Percentiles rank a stretch among this genome's conserved stretches.
Evolutionary conservation across 1,284 basidiomycete species (phyloP).

Genomic region (Rhizoctonia solani): DNA sequence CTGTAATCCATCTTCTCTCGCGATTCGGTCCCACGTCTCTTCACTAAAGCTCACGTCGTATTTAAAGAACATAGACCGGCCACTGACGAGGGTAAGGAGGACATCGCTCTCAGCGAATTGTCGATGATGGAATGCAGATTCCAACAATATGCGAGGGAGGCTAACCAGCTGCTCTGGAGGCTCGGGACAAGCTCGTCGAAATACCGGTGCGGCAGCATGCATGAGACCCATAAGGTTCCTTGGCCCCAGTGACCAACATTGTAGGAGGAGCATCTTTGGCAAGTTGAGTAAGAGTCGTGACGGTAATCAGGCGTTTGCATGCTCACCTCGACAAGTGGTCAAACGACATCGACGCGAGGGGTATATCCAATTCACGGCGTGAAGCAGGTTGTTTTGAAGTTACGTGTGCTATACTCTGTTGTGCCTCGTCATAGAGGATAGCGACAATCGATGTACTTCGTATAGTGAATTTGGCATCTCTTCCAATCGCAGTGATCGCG

Average conservation of each 20-base stretch:
- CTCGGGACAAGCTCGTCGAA: slow-evolving; percentile 1
- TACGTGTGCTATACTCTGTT: too few relatives aligned
- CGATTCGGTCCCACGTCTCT: not conserved
- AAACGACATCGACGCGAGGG: too few relatives aligned
- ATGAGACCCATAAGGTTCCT: not conserved
- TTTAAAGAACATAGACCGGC: slow-evolving; percentile 4
- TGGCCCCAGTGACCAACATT: not conserved
- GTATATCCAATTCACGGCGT: too few relatives aligned
- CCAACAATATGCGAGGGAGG: not conserved
- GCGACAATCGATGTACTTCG: not conserved
- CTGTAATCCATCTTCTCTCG: not conserved
- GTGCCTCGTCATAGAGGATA: not conserved
- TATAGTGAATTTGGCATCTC: not conserved
- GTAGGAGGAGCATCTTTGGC: not conserved
- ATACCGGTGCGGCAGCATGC: not conserved
- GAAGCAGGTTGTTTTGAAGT: too few relatives aligned
- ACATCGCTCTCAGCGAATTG: not conserved
- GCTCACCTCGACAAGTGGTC: too few relatives aligned
- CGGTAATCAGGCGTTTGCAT: too few relatives aligned
- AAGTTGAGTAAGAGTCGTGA: not conserved
- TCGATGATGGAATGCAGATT: not conserved
- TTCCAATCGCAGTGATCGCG: not conserved
- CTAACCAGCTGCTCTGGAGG: not conserved
- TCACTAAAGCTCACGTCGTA: not conserved
- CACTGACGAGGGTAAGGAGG: not conserved